Conservation (phyloP, 306 rosid genomes). For the Malus orientalis region DNA sequence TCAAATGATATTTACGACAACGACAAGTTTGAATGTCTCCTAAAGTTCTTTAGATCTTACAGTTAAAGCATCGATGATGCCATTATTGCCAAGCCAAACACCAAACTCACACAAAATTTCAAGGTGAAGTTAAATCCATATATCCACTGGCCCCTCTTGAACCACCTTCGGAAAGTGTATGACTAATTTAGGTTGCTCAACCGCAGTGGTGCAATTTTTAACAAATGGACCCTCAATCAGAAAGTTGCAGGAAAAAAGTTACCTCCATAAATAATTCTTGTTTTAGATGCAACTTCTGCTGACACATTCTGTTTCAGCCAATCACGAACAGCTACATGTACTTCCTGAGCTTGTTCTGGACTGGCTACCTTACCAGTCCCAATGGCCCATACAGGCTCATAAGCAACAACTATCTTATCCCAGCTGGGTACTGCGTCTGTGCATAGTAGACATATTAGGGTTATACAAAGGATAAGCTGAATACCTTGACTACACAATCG, state of each 20-base stretch:
- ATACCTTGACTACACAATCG: neutral
- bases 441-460: slow-evolving; percentile 6
- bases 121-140: neutral
- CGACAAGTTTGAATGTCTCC: neutral
- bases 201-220: neutral
- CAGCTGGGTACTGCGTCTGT: slow-evolving; percentile 91
- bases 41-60: neutral
- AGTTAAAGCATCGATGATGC: neutral
- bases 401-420: slow-evolving; percentile 88
- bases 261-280: slow-evolving; percentile 97
- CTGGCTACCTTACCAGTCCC: slow-evolving; percentile 98
- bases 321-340: slow-evolving; percentile 81
- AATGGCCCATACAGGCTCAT: slow-evolving; percentile 99
- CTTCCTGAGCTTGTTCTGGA: slow-evolving; percentile 98
- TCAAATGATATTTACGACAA: neutral
- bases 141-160: neutral
- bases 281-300: slow-evolving; percentile 83
- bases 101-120: neutral
- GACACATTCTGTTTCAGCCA: slow-evolving; percentile 87
- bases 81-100: neutral
- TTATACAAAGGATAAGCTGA: slow-evolving; percentile 2
- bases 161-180: neutral
- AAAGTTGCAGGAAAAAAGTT: slow-evolving; percentile 13
- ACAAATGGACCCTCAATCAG: slow-evolving; percentile 7
- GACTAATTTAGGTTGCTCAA: neutral